These are phyloP conservation scores for Rossbeevera mucosa DNA, from an alignment of 768 basidiomycete species.

Conservation along the genomic window DNA sequence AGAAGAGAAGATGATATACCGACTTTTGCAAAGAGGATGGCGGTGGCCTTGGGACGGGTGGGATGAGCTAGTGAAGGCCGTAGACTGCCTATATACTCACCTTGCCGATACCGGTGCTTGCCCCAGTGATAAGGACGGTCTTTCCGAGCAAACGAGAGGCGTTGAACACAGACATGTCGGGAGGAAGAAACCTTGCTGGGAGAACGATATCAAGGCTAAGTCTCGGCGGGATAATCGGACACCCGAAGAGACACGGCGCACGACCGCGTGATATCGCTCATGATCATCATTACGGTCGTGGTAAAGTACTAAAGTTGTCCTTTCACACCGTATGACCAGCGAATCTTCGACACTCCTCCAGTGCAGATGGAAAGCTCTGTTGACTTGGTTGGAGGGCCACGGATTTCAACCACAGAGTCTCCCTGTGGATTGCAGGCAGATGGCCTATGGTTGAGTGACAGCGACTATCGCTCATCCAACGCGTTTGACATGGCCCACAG, in stretches of 20 bases:
- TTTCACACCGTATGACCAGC: constrained; percentile 2
- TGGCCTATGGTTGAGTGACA: constrained; percentile 44
- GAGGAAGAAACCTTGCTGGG: neutral
- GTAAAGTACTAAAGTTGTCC: neutral
- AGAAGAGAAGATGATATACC: constrained; percentile 1
- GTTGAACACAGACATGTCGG: constrained; percentile 75
- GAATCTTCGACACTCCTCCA: constrained; percentile 4
- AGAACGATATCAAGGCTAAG: neutral
- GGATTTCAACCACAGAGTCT: constrained; percentile 45
- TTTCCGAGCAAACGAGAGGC: constrained; percentile 76
- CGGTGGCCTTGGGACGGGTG: constrained; percentile 59
- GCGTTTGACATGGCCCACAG: constrained; percentile 31
- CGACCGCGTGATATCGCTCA: constrained; percentile 6
- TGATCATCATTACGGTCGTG: no score
- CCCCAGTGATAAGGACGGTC: constrained; percentile 85
- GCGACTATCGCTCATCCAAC: constrained; percentile 1
- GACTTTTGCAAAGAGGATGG: constrained; percentile 85
- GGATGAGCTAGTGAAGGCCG: neutral
- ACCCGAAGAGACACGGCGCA: neutral
- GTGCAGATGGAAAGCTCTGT: constrained; percentile 42
- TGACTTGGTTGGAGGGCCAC: constrained; percentile 48
- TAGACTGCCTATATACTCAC: constrained; percentile 40
- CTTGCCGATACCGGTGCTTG: constrained; percentile 86
- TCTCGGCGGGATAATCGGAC: neutral
- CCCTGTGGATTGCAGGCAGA: constrained; percentile 47